Evolutionary conservation across 805 yeast genomes (phyloP), one percentile per base, ranked within the genome.

Genomic region (Yarrowia bubula): DNA sequence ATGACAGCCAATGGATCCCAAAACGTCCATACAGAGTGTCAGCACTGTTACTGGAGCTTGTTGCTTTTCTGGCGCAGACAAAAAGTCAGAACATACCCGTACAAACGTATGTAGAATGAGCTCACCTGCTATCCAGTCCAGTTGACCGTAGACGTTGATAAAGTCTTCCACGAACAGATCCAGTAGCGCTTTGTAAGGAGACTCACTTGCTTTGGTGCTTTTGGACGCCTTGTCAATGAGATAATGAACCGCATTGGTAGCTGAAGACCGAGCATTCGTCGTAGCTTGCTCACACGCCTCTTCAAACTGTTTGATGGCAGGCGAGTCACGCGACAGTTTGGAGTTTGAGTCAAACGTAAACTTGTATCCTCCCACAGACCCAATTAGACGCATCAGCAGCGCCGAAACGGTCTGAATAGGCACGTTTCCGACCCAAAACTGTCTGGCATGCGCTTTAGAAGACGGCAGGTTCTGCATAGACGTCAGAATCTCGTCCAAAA

Each of bases 101-200:
- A 81, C 75, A 1, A 86, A 64, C 0, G 84, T 77, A 8, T 71
- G 71, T 7, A 88, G 73, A 14, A 88, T 68, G 0, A 77, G 68
- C 66, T 84, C 89, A 0, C 86, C 79, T 0, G 83, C 84, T 0
- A 90, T 79, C 84, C 87, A 90, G 64, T 84, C 86, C 0, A 91
- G 89, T 8, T 73, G 73, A 1, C 76, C 73, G 9, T 88, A 70
- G 64, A 88, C 72, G 0, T 71, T 67, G 8, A 84, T 66, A 18
- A 89, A 74, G 69, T 90, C 96, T 47, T 81, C 83, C 1, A 87
- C 69, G 33, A 87, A 76, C 17, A 80, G 69, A 38, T 87, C 91
- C 42, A 88, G 69, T 1, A 79, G 50, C 2, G 64, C 63, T 65
- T 70, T 41, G 53, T 67, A 67, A 15, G 73, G 68, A 11, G 66